phyloP scores from a whole-genome alignment of 2,329 filamentous ascomycete species.

The Xylaria sp. region DNA sequence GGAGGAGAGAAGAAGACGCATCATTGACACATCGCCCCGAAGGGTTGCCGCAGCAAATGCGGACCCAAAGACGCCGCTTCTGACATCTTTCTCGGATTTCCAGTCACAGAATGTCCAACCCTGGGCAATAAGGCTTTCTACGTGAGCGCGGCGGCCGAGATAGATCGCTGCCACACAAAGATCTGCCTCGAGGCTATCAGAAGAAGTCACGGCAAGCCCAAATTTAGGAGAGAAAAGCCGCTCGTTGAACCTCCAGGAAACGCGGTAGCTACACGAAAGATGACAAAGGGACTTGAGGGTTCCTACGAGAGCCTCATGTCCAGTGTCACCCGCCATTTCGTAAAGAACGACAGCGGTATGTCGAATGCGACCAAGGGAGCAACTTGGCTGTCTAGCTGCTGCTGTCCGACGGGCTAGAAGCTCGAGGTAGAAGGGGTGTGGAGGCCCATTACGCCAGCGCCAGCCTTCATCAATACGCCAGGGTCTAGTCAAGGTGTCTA shows the following conservation, averaged over 20 bases:
- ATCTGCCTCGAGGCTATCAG: constrained; percentile 2
- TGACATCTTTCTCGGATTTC: not conserved
- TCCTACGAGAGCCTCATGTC: constrained; percentile 2
- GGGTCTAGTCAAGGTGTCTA: no score
- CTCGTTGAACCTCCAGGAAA: no score
- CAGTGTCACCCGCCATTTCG: constrained; percentile 5
- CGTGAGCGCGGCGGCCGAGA: constrained; percentile 1
- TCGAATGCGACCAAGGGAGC: constrained; percentile 9
- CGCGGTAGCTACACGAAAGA: not conserved
- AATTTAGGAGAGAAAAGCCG: not conserved
- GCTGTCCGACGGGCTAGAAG: constrained; percentile 2
- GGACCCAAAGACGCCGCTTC: constrained; percentile 1
- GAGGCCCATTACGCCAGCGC: no score
- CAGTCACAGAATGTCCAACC: constrained; percentile 12
- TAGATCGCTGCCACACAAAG: constrained; percentile 15
- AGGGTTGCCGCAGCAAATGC: constrained; percentile 5
- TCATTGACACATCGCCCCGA: constrained; percentile 2
- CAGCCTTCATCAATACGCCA: no score
- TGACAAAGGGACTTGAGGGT: constrained; percentile 5
- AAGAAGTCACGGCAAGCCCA: not conserved
- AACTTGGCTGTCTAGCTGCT: not conserved
- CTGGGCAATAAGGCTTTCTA: constrained; percentile 1
- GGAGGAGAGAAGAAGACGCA: constrained; percentile 7
- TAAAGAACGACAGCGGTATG: constrained; percentile 2
- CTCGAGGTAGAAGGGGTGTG: not conserved